Conservation (phyloP, 1,284 basidiomycete species). For the Schizophyllum amplum region DNA sequence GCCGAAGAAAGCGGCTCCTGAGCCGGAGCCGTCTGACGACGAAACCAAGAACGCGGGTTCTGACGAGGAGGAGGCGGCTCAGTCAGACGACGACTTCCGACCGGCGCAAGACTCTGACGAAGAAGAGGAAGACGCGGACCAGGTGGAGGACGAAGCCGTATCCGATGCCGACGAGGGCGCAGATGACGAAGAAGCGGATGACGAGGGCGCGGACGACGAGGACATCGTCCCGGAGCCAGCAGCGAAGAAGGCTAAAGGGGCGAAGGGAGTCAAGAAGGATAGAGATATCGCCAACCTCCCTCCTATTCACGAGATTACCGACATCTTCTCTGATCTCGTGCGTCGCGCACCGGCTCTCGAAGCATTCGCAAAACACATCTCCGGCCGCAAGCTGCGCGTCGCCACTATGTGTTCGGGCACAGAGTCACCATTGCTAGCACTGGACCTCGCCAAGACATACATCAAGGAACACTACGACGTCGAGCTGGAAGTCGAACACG, state of each 20-base stretch:
- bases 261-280: conserved; percentile 23
- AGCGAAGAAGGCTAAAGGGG: conserved; percentile 10
- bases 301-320: conserved; percentile 75
- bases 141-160: conserved; percentile 13
- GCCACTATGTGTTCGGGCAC: conserved; percentile 98
- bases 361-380: conserved; percentile 60
- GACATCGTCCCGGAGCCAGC: conserved; percentile 12
- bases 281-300: conserved; percentile 61
- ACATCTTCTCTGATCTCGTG: conserved; percentile 84
- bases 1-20: conserved; percentile 17
- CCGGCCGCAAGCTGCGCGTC: conserved; percentile 81
- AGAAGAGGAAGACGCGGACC: conserved; percentile 5
- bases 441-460: conserved; percentile 74
- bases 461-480: conserved; percentile 65
- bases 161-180: conserved; percentile 15
- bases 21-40: conserved; percentile 10
- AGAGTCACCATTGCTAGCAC: conserved; percentile 87
- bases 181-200: conserved; percentile 8
- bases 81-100: conserved; percentile 10
- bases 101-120: neutral
- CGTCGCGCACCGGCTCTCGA: conserved; percentile 62
- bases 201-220: conserved; percentile 14
- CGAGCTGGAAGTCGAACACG: conserved; percentile 76
- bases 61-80: conserved; percentile 37
- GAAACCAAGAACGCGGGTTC: conserved; percentile 21